Percentiles rank a stretch among this genome's conserved stretches.
Evolutionary conservation across 1,139 yeast genomes (phyloP).

Genomic region (Yamadazyma spencermartinsiae): DNA sequence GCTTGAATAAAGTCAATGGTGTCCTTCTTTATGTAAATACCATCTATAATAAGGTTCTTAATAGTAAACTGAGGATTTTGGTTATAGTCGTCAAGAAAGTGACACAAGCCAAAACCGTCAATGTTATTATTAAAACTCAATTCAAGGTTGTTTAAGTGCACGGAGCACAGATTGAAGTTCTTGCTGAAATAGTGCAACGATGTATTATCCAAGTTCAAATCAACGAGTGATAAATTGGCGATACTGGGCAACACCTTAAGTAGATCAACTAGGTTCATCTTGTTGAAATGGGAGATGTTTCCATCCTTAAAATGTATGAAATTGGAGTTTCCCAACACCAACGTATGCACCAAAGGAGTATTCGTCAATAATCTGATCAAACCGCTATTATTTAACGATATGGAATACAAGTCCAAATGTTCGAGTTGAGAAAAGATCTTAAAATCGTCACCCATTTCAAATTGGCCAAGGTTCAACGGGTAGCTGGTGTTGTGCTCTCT

Average conservation of each 20-base stretch:
- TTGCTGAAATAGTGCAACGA: conserved; percentile 32
- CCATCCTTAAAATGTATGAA: conserved; percentile 34
- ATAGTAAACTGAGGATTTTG: conserved; percentile 14
- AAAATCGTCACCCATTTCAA: conserved; percentile 23
- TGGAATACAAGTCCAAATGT: conserved; percentile 36
- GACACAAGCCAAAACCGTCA: conserved; percentile 43
- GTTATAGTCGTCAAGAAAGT: conserved; percentile 21
- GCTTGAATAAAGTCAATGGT: conserved; percentile 27
- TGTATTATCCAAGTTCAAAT: conserved; percentile 39
- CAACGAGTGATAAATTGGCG: conserved; percentile 29
- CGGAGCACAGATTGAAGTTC: conserved; percentile 21
- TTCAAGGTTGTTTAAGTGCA: conserved; percentile 28
- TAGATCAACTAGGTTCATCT: conserved; percentile 23
- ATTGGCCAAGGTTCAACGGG: conserved; percentile 26
- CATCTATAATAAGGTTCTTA: conserved; percentile 32
- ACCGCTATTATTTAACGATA: conserved; percentile 34
- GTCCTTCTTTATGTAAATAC: conserved; percentile 33
- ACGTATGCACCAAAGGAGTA: conserved; percentile 19
- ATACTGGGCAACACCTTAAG: conserved; percentile 26
- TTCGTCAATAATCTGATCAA: conserved; percentile 27
- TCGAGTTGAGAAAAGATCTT: conserved; percentile 24
- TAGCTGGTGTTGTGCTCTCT: conserved; percentile 25
- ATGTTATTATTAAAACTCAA: conserved; percentile 37
- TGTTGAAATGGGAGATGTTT: conserved; percentile 14
- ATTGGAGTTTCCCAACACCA: conserved; percentile 35